phyloP scores from a whole-genome alignment of 345 rosid genomes.

The Isatis tinctoria region DNA sequence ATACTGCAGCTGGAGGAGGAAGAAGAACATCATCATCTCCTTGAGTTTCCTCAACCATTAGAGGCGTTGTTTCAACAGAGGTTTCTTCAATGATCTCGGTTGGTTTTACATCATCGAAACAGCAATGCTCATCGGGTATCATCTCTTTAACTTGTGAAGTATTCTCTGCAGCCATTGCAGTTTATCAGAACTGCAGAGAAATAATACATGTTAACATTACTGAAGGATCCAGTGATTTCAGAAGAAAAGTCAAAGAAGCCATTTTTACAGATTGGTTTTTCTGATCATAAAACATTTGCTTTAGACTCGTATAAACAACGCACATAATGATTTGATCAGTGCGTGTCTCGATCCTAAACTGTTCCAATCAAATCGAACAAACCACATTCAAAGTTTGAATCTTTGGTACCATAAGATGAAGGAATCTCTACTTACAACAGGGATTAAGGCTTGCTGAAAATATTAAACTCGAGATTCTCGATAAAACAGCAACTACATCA shows the following conservation, averaged over 20 bases:
- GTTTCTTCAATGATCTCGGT: background rate
- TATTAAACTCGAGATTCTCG: background rate
- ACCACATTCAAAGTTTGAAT: background rate
- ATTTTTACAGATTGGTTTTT: background rate
- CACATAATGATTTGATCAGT: background rate
- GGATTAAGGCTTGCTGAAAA: background rate
- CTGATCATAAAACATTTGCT: background rate
- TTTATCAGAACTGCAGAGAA: slow-evolving; percentile 8
- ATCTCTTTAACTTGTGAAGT: slow-evolving; percentile 15
- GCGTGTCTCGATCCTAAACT: slow-evolving; percentile 7
- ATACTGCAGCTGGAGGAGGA: slow-evolving; percentile 10
- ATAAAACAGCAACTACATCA: background rate
- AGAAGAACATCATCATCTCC: slow-evolving; percentile 9
- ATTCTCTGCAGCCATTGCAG: slow-evolving; percentile 29
- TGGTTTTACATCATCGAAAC: slow-evolving; percentile 21
- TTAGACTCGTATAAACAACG: background rate
- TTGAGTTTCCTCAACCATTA: background rate
- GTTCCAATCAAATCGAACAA: background rate
- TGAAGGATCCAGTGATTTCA: background rate
- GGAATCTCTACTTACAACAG: background rate
- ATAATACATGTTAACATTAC: background rate
- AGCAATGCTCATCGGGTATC: slow-evolving; percentile 20
- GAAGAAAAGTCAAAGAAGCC: background rate
- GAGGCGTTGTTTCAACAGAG: slow-evolving; percentile 9
- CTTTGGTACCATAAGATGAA: background rate